Evolutionary conservation across 805 yeast genomes (phyloP).

Genomic region (Cyberlindnera mycetangii): DNA sequence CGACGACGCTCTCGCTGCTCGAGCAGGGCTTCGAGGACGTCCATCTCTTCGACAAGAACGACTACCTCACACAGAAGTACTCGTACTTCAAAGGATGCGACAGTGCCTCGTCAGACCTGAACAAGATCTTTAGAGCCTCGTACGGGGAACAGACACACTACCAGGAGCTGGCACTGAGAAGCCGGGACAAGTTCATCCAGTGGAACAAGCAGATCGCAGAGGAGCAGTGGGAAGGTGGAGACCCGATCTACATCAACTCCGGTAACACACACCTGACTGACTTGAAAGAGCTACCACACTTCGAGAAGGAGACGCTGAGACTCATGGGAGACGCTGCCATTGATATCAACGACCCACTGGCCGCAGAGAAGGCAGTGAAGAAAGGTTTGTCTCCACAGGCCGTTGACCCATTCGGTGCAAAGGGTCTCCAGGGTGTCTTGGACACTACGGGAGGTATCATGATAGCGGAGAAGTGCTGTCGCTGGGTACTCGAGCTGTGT

Average conservation of each 20-base stretch:
- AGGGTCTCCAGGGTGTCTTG: slow-evolving; percentile 24
- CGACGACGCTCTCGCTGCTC: slow-evolving; percentile 44
- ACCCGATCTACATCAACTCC: slow-evolving; percentile 25
- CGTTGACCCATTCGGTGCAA: slow-evolving; percentile 23
- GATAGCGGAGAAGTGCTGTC: slow-evolving; percentile 32
- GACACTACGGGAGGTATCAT: slow-evolving; percentile 33
- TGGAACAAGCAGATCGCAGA: slow-evolving; percentile 29
- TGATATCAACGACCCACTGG: slow-evolving; percentile 22
- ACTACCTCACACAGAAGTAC: slow-evolving; percentile 29
- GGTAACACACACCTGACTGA: slow-evolving; percentile 29
- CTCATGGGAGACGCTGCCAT: slow-evolving; percentile 21
- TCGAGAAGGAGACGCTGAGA: slow-evolving; percentile 22
- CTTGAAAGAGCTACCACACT: slow-evolving; percentile 20
- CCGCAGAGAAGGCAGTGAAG: slow-evolving; percentile 20
- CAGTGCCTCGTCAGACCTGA: slow-evolving; percentile 39
- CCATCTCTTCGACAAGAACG: slow-evolving; percentile 37
- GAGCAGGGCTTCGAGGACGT: slow-evolving; percentile 35
- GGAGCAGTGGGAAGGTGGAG: slow-evolving; percentile 25
- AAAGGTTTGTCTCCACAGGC: slow-evolving; percentile 20
- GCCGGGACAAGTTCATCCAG: slow-evolving; percentile 19
- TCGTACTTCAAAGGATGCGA: slow-evolving; percentile 37
- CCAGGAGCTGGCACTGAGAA: slow-evolving; percentile 24
- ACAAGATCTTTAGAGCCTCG: slow-evolving; percentile 37
- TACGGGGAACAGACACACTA: slow-evolving; percentile 38
- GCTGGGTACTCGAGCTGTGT: slow-evolving; percentile 30